Base-by-base conservation (phyloP, 495 filamentous ascomycete genomes). In the Chaetomium cochliodes region DNA sequence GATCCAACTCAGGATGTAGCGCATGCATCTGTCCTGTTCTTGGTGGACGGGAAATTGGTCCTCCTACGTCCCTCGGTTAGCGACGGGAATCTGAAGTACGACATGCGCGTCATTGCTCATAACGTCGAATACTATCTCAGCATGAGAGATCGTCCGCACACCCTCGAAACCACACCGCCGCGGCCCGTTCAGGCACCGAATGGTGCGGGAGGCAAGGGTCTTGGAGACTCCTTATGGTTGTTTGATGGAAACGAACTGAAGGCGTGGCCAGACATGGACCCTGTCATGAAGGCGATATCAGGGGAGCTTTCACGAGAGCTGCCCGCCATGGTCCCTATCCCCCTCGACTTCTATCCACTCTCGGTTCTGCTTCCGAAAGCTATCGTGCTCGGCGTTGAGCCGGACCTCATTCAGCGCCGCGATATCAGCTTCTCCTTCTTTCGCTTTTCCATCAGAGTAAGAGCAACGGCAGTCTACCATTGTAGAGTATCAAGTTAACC, bases 1-100 rank as follows among this genome's bases (percentile, higher is more conserved):
- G 96, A 99, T 76, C 93, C 94, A 22, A 92, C 94, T 8, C 92
- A 96, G 70, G 96, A 99, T 76, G 96, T 98, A 4, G 89, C 90
- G n/a, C 87, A 91, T 54, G 96, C 96, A 20, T 94, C 91, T 4
- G 92, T 99, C 53, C 76, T 99, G 39, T 96, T 99, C 65, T 80
- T 98, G 33, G 93, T 98, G 8, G 96, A 98, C 73, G 96, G 92
- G 20, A 99, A 98, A 68, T 82, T 99, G 22, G 96, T 98, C 22
- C 81, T 98, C 18, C 81, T 99, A 30, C 92, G 96, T 65, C 94
- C 96, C 5, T 92, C 90, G 2, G 80, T 87, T 8, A 88, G 85
- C 50, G 84, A 85, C 22, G 90, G 90, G 2, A 89, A 88, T 64
- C 79, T 96, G 47, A 97, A 96, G 79, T 99, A 98, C 72, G 94